Percentiles rank a stretch among this genome's conserved stretches.
Conservation (phyloP, 805 yeast species). For the Sungouiella blattae region DNA sequence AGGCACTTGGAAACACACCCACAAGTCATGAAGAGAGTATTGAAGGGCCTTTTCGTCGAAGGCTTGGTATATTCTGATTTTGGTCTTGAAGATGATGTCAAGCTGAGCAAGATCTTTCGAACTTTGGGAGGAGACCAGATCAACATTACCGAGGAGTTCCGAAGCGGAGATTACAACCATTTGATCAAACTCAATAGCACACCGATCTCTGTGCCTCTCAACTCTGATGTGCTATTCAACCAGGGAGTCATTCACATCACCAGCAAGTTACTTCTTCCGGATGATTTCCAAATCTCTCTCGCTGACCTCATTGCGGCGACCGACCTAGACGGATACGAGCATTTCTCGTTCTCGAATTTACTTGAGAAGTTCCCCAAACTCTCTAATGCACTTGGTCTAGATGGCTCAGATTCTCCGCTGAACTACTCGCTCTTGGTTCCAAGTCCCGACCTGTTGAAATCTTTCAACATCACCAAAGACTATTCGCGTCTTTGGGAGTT, state of each 20-base stretch:
- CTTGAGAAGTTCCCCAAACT: conserved; percentile 43
- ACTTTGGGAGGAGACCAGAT: conserved; percentile 29
- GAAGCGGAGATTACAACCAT: conserved; percentile 20
- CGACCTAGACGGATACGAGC: conserved; percentile 23
- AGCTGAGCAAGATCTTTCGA: conserved; percentile 11
- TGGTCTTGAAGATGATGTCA: conserved; percentile 21
- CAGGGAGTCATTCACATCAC: conserved; percentile 85
- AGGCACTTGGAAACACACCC: conserved; percentile 55
- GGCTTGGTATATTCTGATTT: conserved; percentile 68
- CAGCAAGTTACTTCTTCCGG: conserved; percentile 54
- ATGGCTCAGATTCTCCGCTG: conserved; percentile 20
- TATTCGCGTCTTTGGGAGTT: conserved; percentile 48
- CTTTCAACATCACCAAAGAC: conserved; percentile 46
- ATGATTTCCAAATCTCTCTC: conserved; percentile 48
- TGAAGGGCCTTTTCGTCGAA: conserved; percentile 59
- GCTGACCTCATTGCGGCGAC: conserved; percentile 55
- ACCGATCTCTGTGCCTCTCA: conserved; percentile 32
- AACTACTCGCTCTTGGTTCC: conserved; percentile 71
- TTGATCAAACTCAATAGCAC: conserved; percentile 29
- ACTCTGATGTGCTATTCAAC: conserved; percentile 67
- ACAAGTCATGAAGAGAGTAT: conserved; percentile 46
- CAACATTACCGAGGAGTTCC: conserved; percentile 17
- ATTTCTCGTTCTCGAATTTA: conserved; percentile 41
- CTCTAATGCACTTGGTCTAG: conserved; percentile 37
- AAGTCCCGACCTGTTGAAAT: conserved; percentile 49